Base-by-base conservation (phyloP, 2,329 filamentous ascomycete species). In the Chalaropsis thielavioides region DNA sequence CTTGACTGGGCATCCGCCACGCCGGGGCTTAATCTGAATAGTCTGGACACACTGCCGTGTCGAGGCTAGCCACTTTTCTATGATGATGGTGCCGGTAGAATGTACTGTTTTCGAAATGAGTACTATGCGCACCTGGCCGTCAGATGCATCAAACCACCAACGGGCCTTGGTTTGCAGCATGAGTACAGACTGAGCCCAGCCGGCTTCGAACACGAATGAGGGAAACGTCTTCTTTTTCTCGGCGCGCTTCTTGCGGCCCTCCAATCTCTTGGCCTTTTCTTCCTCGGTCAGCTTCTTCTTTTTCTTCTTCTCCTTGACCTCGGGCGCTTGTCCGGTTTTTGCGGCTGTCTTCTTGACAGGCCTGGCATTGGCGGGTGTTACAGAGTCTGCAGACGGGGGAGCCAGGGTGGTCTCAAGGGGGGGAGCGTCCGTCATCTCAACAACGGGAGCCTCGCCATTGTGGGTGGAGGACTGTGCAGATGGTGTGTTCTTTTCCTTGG, bases 111-210 rank as follows among this genome's bases (percentile, higher is more conserved):
- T 65, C 24, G 59, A 24, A 31, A 65, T 44, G 5, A 65, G 59
- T 3, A 54, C 58, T 31, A 38, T 27, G 31, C 64, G 64, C 24
- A 62, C 59, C 43, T 62, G 38, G 41, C 64, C 58, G 27, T 65
- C 64, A 31, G 58, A 62, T n/a, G 64, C 64, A 17, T 62, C 44
- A 54, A 60, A 46, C 64, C 64, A 66, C 64, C 64, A 66, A 44
- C 61, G 61, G 15, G 61, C 54, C 61, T 63, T 63, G 31, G 43
- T 66, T 60, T 61, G 61, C 5, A 66, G 43, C 64, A 66, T 66
- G 17, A 66, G 54, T 41, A 63, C 54, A 19, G 64, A 66, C 22
- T 63, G 61, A 1, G 61, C 41, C 49, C 61, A 66, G 54, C 51
- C 46, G 19, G 49, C 51, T 24, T 66, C 60, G 7, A 66, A 19